phyloP scores from a whole-genome alignment of 345 rosid genomes.

The Eutrema japonicum region DNA sequence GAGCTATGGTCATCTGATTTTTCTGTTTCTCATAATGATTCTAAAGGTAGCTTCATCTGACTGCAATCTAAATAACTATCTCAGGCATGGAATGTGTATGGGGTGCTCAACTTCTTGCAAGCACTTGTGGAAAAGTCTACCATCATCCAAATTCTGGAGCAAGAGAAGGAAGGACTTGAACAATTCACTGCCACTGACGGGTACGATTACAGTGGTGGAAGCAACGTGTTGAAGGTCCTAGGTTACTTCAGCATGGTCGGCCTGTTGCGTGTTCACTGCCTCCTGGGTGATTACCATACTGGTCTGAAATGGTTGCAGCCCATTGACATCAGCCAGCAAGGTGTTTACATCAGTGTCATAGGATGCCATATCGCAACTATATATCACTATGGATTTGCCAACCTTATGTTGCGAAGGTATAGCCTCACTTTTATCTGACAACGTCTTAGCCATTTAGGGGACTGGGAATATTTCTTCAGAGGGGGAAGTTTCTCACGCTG shows the following conservation, averaged over 20 bases:
- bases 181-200: slow-evolving; percentile 98
- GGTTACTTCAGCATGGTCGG: slow-evolving; percentile 99
- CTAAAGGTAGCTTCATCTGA: slow-evolving; percentile 1
- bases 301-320: slow-evolving; percentile 93
- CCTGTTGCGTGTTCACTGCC: slow-evolving; percentile 92
- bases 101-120: slow-evolving; percentile 98
- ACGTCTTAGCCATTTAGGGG: not conserved
- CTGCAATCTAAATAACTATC: not conserved
- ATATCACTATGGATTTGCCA: slow-evolving; percentile 98
- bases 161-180: slow-evolving; percentile 87
- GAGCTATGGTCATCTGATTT: not conserved
- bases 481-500: not conserved
- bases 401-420: slow-evolving; percentile 94
- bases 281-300: slow-evolving; percentile 93
- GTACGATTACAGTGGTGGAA: slow-evolving; percentile 93
- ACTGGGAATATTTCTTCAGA: not conserved
- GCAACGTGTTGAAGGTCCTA: slow-evolving; percentile 93
- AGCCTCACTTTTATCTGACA: not conserved
- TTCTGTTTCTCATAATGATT: not conserved
- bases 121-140: slow-evolving; percentile 92
- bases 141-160: slow-evolving; percentile 86
- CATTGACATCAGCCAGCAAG: slow-evolving; percentile 92
- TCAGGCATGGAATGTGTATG: slow-evolving; percentile 98
- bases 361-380: slow-evolving; percentile 95
- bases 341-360: slow-evolving; percentile 86